Conservation (phyloP, 202 grass and related monocot genomes). For the Brachypodium distachyon region DNA sequence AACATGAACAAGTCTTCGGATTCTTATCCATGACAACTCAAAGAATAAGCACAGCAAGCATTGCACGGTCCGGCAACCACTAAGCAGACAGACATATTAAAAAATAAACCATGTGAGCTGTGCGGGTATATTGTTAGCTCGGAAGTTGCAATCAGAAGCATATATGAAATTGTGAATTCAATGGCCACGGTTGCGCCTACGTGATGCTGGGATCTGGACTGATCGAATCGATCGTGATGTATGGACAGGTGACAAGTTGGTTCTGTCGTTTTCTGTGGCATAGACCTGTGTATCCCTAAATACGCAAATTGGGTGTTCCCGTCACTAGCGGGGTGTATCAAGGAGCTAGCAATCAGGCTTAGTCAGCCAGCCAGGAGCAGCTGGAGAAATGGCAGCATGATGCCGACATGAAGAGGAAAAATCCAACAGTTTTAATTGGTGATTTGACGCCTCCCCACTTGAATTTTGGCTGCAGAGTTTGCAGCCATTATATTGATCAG, state of each 20-base stretch:
- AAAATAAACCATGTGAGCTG: not conserved
- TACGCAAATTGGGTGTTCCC: not conserved
- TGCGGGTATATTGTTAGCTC: conserved; percentile 10
- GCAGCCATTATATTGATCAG: not conserved
- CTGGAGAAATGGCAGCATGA: conserved; percentile 33
- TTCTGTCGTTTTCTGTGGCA: conserved; percentile 18
- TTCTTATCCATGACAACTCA: too few relatives aligned
- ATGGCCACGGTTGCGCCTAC: conserved; percentile 7
- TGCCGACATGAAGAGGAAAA: conserved; percentile 9
- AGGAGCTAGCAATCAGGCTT: conserved; percentile 11
- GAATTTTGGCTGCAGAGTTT: not conserved
- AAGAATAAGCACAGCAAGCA: too few relatives aligned
- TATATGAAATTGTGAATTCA: conserved; percentile 11
- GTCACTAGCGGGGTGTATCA: not conserved
- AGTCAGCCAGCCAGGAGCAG: not conserved
- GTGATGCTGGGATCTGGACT: not conserved
- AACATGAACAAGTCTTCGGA: too few relatives aligned
- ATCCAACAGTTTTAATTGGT: not conserved
- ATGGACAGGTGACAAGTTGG: conserved; percentile 16
- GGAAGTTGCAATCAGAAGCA: conserved; percentile 22
- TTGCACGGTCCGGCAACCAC: too few relatives aligned
- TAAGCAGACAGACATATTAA: too few relatives aligned
- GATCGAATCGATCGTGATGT: conserved; percentile 7
- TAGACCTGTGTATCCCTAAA: conserved; percentile 3
- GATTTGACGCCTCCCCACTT: not conserved